Base-by-base conservation (phyloP, 2,329 filamentous ascomycete genomes). In the Aspergillus sp. region DNA sequence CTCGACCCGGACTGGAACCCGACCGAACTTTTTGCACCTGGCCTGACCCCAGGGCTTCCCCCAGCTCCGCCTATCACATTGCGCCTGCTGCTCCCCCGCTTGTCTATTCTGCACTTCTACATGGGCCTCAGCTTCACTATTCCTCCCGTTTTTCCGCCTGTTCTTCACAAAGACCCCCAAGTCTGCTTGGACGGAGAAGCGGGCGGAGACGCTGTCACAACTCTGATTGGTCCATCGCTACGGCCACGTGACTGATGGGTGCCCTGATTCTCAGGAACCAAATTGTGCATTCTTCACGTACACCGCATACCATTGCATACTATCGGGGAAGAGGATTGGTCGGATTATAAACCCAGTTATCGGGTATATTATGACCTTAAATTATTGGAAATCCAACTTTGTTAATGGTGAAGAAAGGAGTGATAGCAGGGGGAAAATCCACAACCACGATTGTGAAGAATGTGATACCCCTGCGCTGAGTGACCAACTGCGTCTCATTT, bases 1-100 rank as follows among this genome's bases (percentile, higher is more conserved):
- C 64, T 64, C 62, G 64, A 63, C 61, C 65, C 62, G 64, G 31
- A 52, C 23, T 45, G 45, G 45, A 48, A 12, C 45, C 45, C 45
- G 45, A 35, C 31, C 45, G 23, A 35, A 19, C 41, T 11, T 31
- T 47, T 25, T 23, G 41, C 47, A 64, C 58, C 59, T 51, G 49
- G 21, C 49, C 37, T 54, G 41, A 64, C 58, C 58, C 58, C 59
- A 67, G 58, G 62, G 62, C 56, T 64, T 55, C 43, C 56, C 33
- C 44, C 25, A 31, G 27, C 27, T 31, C 45, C 45, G 31, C 45
- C 27, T 48, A n/a, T 19, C 15, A 19, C 31, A 27, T 48, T 37
- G 12, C 12, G n/a, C 25, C 9, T 52, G 9, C 23, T 6, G 17
- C 21, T 31, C 37, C 9, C 27, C n/a, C 15, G 31, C 44, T 31